Conservation (phyloP, 257 asterid species). For the Solanum megistacrolobum region DNA sequence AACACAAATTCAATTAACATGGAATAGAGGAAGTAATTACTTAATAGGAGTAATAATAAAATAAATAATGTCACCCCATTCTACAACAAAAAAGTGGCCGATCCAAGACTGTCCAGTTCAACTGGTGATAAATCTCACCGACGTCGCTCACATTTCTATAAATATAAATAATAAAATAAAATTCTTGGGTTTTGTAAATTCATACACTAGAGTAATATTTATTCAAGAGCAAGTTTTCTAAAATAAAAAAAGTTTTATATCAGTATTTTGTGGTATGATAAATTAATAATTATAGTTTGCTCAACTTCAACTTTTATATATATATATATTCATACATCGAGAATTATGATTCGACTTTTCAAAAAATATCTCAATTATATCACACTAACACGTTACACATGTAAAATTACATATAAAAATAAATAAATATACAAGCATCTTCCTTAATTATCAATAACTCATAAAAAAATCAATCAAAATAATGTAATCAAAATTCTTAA, state of each 20-base stretch:
- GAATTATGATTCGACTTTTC: fast-evolving
- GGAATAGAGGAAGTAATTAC: no score
- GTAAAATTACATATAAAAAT: no score
- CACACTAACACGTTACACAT: no score
- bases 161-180: no score
- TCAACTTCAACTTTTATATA: no score
- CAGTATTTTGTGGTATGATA: not conserved
- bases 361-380: no score
- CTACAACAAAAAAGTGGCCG: not conserved
- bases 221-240: not conserved
- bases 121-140: not conserved
- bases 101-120: not conserved
- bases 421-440: not conserved
- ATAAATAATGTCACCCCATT: not conserved
- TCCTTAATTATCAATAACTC: not conserved
- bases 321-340: no score
- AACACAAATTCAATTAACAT: no score
- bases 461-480: no score
- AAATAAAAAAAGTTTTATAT: no score
- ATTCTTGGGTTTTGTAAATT: not conserved
- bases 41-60: not conserved
- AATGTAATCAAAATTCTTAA: not conserved
- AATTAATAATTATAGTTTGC: no score
- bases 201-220: not conserved
- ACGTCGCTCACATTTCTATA: not conserved